A percentile compares a stretch with the other conserved stretches of the same genome.
phyloP scores from a whole-genome alignment of 192 early-diverging fungal species.

The Podila epicladia region DNA sequence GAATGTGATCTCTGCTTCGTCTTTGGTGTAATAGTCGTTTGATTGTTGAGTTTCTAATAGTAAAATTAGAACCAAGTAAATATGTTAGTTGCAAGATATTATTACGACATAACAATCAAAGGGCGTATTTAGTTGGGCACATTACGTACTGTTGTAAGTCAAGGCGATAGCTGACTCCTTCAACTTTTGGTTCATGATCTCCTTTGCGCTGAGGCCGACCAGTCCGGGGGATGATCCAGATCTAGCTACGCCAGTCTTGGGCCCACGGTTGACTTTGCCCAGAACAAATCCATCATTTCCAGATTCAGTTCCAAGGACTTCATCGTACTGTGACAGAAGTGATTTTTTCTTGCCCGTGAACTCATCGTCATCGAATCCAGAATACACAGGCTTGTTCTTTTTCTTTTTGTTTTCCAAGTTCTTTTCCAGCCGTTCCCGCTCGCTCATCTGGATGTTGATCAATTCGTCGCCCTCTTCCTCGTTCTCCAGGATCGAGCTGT shows the following conservation, averaged over 20 bases:
- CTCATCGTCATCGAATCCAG: constrained; percentile 82
- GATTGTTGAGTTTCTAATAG: constrained; percentile 67
- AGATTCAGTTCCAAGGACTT: constrained; percentile 59
- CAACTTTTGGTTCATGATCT: constrained; percentile 46
- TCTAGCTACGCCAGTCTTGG: constrained; percentile 1
- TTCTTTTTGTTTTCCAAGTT: constrained; percentile 82
- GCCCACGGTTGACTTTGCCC: constrained; percentile 30
- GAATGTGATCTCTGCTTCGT: constrained; percentile 80
- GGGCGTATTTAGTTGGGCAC: neutral
- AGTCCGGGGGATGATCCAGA: neutral
- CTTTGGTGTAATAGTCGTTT: constrained; percentile 91
- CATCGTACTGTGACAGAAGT: constrained; percentile 83
- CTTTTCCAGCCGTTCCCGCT: constrained; percentile 71
- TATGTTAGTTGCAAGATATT: neutral
- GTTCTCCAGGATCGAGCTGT: constrained; percentile 74
- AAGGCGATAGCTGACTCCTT: constrained; percentile 60
- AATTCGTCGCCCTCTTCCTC: constrained; percentile 81
- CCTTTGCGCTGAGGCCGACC: constrained; percentile 22
- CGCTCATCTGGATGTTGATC: constrained; percentile 72
- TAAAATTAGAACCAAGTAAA: neutral
- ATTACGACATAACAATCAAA: constrained; percentile 3
- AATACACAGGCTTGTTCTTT: constrained; percentile 67
- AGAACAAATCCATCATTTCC: constrained; percentile 40
- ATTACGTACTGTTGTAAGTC: constrained; percentile 59
- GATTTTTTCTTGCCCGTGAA: constrained; percentile 62